Evolutionary conservation across 2,329 filamentous ascomycete genomes (phyloP).

Genomic region (Curvularia verruculosa): DNA sequence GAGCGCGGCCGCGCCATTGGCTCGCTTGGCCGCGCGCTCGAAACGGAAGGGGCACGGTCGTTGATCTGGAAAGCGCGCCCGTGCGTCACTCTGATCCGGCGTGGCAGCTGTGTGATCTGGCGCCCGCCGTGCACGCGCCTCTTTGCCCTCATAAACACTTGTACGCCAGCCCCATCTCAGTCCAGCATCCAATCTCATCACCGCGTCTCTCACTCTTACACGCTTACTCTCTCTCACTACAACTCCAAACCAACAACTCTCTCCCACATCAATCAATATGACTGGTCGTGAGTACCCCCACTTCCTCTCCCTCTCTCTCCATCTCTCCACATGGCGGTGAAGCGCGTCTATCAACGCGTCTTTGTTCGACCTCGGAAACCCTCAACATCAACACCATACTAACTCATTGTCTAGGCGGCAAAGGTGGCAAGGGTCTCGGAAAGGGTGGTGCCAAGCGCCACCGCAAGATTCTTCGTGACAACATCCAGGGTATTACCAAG

Average conservation of each 20-base stretch:
- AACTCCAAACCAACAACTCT: constrained; percentile 18
- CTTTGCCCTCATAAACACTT: constrained; percentile 37
- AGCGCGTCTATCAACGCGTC: constrained; percentile 8
- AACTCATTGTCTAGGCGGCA: constrained; percentile 54
- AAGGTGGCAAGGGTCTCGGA: constrained; percentile 62
- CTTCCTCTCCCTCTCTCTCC: no score
- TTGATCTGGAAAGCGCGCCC: constrained; percentile 42
- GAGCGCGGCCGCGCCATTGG: constrained; percentile 26
- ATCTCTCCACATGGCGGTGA: constrained; percentile 14
- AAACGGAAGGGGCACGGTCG: constrained; percentile 38
- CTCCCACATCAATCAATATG: constrained; percentile 46
- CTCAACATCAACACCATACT: constrained; percentile 36
- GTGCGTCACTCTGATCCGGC: constrained; percentile 43
- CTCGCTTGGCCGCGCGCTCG: constrained; percentile 30
- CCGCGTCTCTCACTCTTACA: constrained; percentile 20
- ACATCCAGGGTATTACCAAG: constrained; percentile 63
- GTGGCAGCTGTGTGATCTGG: constrained; percentile 34
- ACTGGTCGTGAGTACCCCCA: constrained; percentile 52
- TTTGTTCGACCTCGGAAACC: constrained; percentile 19
- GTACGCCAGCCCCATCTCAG: constrained; percentile 20
- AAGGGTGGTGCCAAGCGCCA: constrained; percentile 63
- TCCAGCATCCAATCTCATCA: constrained; percentile 26
- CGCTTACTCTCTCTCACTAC: constrained; percentile 10
- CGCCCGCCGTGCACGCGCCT: constrained; percentile 28
- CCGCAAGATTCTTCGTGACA: constrained; percentile 62